Conservation (phyloP, 2,329 filamentous ascomycete genomes). For the Fusarium sp. region DNA sequence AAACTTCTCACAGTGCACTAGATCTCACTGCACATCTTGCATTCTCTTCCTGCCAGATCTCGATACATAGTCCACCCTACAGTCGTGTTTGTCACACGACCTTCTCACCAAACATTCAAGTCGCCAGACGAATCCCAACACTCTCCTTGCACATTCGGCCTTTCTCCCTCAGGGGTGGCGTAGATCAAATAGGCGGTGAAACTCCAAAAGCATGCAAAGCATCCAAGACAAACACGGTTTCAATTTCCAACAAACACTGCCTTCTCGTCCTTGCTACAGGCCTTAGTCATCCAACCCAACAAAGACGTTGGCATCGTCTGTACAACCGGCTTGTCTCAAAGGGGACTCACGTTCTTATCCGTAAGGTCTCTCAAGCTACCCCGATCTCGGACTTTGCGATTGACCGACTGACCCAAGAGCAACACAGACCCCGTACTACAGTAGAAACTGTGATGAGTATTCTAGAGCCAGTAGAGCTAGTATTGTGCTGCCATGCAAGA, state of each 20-base stretch:
- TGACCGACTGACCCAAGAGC: conserved; percentile 9
- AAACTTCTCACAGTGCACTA: neutral
- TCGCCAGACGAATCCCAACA: neutral
- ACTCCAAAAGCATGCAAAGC: neutral
- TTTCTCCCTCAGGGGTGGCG: neutral
- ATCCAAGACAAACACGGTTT: neutral
- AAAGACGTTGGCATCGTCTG: neutral
- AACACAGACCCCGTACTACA: conserved; percentile 21
- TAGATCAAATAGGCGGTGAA: neutral
- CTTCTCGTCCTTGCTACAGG: neutral
- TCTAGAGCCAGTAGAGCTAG: neutral
- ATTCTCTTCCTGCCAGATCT: conserved; percentile 32
- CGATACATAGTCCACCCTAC: neutral
- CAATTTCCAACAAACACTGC: neutral
- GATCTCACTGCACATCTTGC: conserved; percentile 25
- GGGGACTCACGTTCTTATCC: neutral
- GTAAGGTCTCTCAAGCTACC: conserved; percentile 9
- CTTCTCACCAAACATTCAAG: neutral
- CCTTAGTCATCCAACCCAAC: neutral
- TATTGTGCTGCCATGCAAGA: conserved; percentile 3
- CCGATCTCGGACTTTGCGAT: conserved; percentile 10
- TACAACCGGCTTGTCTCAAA: conserved; percentile 19
- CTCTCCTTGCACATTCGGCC: neutral
- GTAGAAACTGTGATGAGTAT: neutral
- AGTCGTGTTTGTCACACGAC: conserved; percentile 16